A percentile compares a stretch with the other conserved stretches of the same genome.
phyloP scores from a whole-genome alignment of 306 rosid species.

The Malus fusca region DNA sequence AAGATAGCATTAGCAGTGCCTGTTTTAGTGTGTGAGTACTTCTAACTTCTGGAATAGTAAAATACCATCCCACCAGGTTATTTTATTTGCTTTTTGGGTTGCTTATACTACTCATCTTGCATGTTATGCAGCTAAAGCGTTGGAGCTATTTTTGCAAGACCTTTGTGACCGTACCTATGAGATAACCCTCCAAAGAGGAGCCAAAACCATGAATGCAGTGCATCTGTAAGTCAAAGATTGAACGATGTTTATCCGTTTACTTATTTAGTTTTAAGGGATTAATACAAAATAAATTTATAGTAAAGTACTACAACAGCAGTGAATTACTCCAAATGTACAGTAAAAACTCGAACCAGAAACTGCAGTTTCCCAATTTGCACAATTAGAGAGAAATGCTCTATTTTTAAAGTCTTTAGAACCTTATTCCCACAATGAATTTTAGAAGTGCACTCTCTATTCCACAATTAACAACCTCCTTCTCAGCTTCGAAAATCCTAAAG shows the following conservation, averaged over 20 bases:
- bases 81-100: not conserved
- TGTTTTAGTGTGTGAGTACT: conserved; percentile 88
- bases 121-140: conserved; percentile 73
- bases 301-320: not conserved
- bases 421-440: not conserved
- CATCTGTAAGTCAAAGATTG: conserved; percentile 67
- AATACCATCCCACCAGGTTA: not conserved
- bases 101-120: conserved; percentile 20
- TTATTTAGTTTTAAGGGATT: not conserved
- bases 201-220: conserved; percentile 89
- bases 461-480: not conserved
- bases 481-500: not conserved
- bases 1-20: conserved; percentile 95
- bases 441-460: not conserved
- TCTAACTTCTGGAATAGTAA: conserved; percentile 5
- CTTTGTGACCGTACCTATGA: conserved; percentile 94
- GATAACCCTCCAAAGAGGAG: conserved; percentile 94
- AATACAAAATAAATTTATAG: not conserved
- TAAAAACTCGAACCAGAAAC: too few relatives aligned
- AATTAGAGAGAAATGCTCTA: not conserved
- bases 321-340: not conserved
- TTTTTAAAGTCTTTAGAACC: not conserved
- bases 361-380: not conserved
- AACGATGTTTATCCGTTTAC: not conserved
- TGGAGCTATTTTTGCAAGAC: conserved; percentile 92